Conservation (phyloP, 1,284 basidiomycete species). For the Naganishia albida region DNA sequence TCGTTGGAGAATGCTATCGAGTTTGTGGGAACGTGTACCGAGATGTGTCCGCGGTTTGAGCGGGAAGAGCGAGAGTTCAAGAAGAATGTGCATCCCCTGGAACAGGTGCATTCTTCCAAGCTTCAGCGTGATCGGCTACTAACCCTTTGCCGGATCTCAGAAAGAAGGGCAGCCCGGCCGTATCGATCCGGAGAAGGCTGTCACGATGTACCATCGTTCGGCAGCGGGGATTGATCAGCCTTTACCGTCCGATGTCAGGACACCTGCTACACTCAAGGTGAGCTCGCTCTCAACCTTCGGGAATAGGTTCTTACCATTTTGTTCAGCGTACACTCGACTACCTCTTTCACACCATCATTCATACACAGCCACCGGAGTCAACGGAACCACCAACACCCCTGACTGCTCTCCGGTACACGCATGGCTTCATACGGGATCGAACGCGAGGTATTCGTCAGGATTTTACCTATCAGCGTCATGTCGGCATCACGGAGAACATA, state of each 20-base stretch:
- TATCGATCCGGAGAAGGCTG: slow-evolving; percentile 81
- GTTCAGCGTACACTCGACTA: slow-evolving; percentile 82
- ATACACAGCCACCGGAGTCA: slow-evolving; percentile 46
- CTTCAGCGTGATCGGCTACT: neutral
- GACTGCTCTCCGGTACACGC: slow-evolving; percentile 67
- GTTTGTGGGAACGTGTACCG: slow-evolving; percentile 83
- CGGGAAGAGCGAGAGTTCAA: slow-evolving; percentile 86
- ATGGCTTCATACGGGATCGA: slow-evolving; percentile 87
- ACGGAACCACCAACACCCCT: slow-evolving; percentile 40
- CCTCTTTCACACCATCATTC: slow-evolving; percentile 79
- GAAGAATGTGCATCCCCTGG: slow-evolving; percentile 83
- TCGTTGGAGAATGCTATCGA: slow-evolving; percentile 69
- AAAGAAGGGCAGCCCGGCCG: slow-evolving; percentile 54
- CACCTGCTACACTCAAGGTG: slow-evolving; percentile 78
- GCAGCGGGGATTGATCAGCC: slow-evolving; percentile 80
- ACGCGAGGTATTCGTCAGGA: slow-evolving; percentile 88
- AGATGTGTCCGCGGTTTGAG: slow-evolving; percentile 95
- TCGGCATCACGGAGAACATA: slow-evolving; percentile 70
- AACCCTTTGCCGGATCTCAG: slow-evolving; percentile 1
- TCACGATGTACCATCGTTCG: slow-evolving; percentile 92
- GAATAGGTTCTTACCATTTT: slow-evolving; percentile 11
- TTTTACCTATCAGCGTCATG: slow-evolving; percentile 88
- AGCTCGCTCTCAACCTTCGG: slow-evolving; percentile 36
- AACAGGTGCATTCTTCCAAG: slow-evolving; percentile 65
- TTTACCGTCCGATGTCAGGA: slow-evolving; percentile 87